A percentile compares a stretch with the other conserved stretches of the same genome.
Evolutionary conservation across 108 stramenopile species (phyloP).

Genomic region (Parietichytrium sp.): DNA sequence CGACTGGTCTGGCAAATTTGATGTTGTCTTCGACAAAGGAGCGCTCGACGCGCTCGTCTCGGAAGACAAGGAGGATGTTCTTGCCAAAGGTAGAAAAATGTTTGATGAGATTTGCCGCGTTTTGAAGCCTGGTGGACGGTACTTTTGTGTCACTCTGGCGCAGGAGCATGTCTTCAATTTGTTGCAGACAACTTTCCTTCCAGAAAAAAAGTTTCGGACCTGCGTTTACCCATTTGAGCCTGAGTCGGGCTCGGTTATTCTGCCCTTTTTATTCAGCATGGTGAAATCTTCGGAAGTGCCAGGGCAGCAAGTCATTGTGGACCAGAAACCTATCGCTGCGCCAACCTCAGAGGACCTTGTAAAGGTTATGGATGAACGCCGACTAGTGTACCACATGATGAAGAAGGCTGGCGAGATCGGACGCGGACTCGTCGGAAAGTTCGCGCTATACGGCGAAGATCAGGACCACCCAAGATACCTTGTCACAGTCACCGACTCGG

Average conservation of each 20-base stretch:
- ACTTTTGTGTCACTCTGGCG: conserved; percentile 41
- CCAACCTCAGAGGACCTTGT: not conserved
- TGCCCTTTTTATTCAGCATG: not conserved
- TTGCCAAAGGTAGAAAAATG: not conserved
- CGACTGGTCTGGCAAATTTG: conserved; percentile 40
- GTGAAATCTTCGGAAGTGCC: not conserved
- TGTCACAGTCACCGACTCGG: not conserved
- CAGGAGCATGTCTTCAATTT: conserved; percentile 23
- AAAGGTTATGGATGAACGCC: not conserved
- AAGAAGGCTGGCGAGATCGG: not conserved
- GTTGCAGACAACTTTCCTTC: not conserved
- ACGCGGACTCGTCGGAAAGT: not conserved
- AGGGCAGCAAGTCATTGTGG: not conserved
- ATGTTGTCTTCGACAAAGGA: conserved; percentile 54
- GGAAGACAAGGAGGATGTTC: not conserved
- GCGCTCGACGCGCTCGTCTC: conserved; percentile 49
- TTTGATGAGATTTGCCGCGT: conserved; percentile 46
- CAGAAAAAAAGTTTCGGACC: not conserved
- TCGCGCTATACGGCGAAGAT: not conserved
- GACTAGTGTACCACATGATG: conserved; percentile 34
- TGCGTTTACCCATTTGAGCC: not conserved
- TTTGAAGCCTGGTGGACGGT: conserved; percentile 49
- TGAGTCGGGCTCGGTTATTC: not conserved
- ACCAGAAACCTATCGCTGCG: not conserved
- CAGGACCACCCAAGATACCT: conserved; percentile 1